Evolutionary conservation across 73 alveolate genomes (phyloP), one percentile per base, ranked within the genome.

Genomic region (Urostyla sp.): DNA sequence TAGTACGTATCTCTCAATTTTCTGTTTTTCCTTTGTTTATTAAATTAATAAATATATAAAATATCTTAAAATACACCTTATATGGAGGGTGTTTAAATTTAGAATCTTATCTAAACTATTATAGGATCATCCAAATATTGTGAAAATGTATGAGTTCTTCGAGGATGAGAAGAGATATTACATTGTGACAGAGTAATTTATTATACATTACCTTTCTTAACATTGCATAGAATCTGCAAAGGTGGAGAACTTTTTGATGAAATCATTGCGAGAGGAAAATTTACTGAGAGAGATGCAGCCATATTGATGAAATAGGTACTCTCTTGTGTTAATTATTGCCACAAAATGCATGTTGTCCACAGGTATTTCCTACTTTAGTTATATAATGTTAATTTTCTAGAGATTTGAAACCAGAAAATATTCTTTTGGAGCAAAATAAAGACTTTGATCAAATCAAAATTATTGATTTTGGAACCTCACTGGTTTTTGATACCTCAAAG

Each of bases 231-330:
- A 40, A 32, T 94, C 23, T 94, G 98, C 77, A 90, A 92, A 63
- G 99, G 98, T 24, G 99, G 99, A 30, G 98, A 95, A 76, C 89
- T 95, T 48, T 95, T 91, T 78, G 97, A 96, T 50, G 97, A 96
- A 24, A 94, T 96, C 66, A 72, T 83, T 11, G 87, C 76, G 8
- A 91, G 94, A 73, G 97, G 96, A 8, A 80, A 91, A 43, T 95
- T 96, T 86, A 61, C 96, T 0, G 99, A 96, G 80, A 74, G 66
- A 37, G 94, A 93, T 75, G 94, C 97, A 23, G 91, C 99, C 0
- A 78, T 91, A 51, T 81, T 94, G n/a, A 87, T 97, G 94, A 91
- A 94, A 83, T 98, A 97, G 87, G 90, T 97, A 10, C 86, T 97
- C 28, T 84, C 97, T 20, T 99, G 99, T 20, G 95, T 97, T 53